These are phyloP conservation scores for Schwanniomyces vanrijiae DNA, from an alignment of 805 yeast species.

Conservation along the genomic window DNA sequence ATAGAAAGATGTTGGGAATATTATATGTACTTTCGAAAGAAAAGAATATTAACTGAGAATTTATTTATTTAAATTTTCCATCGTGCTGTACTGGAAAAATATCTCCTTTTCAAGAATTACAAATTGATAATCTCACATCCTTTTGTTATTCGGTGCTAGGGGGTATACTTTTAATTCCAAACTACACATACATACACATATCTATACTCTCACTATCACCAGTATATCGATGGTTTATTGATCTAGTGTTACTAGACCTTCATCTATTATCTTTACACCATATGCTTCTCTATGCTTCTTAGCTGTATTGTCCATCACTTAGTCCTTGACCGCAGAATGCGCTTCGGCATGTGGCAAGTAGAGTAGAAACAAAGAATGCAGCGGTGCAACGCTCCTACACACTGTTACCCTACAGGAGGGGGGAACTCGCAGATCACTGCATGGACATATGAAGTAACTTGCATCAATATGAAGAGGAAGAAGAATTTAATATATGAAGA, in stretches of 20 bases:
- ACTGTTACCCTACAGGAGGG: neutral
- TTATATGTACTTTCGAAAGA: neutral
- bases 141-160: neutral
- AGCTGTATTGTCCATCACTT: neutral
- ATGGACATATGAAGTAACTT: neutral
- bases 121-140: neutral
- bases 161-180: neutral
- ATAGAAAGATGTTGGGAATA: neutral
- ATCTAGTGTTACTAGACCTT: neutral
- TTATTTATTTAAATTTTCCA: neutral
- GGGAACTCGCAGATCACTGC: neutral
- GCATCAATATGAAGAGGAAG: neutral
- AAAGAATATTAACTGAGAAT: neutral
- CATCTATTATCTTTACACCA: neutral
- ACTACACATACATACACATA: neutral
- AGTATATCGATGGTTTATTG: neutral
- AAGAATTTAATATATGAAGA: neutral
- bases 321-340: neutral
- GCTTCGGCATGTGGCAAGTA: neutral
- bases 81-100: neutral
- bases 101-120: neutral
- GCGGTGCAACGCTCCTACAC: neutral
- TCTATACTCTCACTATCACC: neutral
- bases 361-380: neutral
- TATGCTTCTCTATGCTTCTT: slow-evolving; percentile 1